A percentile compares a stretch with the other conserved stretches of the same genome.
Conservation (phyloP, 768 basidiomycete species). For the Paxillus rubicundulus region DNA sequence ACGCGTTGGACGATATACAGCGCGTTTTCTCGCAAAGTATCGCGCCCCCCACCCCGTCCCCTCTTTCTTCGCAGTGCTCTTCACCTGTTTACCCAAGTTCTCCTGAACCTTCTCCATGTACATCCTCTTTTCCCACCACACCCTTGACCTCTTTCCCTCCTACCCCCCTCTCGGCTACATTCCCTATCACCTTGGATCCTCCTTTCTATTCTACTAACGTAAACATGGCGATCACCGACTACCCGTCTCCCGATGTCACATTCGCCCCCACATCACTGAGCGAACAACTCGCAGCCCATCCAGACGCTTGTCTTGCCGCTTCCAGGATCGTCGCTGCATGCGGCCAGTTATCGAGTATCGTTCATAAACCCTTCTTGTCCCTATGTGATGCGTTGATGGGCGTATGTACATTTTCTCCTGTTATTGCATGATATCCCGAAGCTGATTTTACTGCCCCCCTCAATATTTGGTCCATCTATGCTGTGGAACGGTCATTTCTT, state of each 20-base stretch:
- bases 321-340: slow-evolving; percentile 66
- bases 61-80: slow-evolving; percentile 13
- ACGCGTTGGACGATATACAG: slow-evolving; percentile 69
- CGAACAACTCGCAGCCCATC: slow-evolving; percentile 58
- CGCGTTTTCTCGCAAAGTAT: slow-evolving; percentile 42
- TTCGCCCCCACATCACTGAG: slow-evolving; percentile 44
- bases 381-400: slow-evolving; percentile 72
- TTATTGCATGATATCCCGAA: background rate
- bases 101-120: slow-evolving; percentile 32
- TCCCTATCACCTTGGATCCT: slow-evolving; percentile 9
- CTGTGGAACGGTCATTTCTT: background rate
- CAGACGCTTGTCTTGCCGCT: slow-evolving; percentile 57
- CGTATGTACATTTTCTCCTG: slow-evolving; percentile 38
- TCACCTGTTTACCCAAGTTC: slow-evolving; percentile 24
- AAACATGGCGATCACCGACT: slow-evolving; percentile 34
- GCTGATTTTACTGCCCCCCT: background rate
- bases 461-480: slow-evolving; percentile 3
- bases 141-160: slow-evolving; percentile 26
- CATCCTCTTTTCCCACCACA: slow-evolving; percentile 20
- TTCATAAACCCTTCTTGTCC: slow-evolving; percentile 67
- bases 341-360: slow-evolving; percentile 61
- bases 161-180: slow-evolving; percentile 31
- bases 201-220: slow-evolving; percentile 5
- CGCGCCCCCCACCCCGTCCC: slow-evolving; percentile 8
- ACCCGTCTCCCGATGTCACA: slow-evolving; percentile 54